phyloP scores from a whole-genome alignment of 192 early-diverging fungal species.

The Podochytrium sp. region DNA sequence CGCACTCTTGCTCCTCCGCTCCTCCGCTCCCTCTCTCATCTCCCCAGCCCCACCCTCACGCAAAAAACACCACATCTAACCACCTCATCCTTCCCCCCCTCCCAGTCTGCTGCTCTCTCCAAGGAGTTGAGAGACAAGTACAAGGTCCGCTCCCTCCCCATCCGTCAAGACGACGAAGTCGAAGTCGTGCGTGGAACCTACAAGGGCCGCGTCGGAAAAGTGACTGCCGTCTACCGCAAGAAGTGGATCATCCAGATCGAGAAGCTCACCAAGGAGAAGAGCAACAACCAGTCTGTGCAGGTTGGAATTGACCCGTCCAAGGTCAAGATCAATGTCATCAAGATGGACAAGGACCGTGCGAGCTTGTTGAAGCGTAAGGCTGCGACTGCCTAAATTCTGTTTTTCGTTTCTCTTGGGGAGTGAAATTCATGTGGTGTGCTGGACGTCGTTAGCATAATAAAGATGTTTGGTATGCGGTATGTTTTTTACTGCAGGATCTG shows the following conservation, averaged over 20 bases:
- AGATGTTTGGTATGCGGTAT: background rate
- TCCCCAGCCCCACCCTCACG: background rate
- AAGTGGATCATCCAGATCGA: conserved; percentile 99
- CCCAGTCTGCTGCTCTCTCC: conserved; percentile 74
- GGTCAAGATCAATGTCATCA: conserved; percentile 93
- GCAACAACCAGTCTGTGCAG: conserved; percentile 89
- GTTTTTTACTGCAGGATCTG: background rate
- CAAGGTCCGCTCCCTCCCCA: conserved; percentile 92
- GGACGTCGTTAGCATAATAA: background rate
- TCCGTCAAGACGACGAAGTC: conserved; percentile 98
- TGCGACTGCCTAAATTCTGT: conserved; percentile 4
- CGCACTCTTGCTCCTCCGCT: background rate
- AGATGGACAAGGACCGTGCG: conserved; percentile 97
- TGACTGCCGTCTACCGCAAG: conserved; percentile 95
- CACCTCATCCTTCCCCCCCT: background rate
- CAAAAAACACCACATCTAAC: too few relatives aligned
- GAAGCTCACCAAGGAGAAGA: conserved; percentile 95
- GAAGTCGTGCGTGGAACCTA: conserved; percentile 89
- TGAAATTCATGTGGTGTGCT: background rate
- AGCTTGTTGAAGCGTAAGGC: conserved; percentile 88
- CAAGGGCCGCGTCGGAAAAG: conserved; percentile 98
- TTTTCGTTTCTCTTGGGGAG: background rate
- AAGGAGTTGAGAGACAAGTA: conserved; percentile 99
- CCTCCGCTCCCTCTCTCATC: background rate
- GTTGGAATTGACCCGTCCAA: conserved; percentile 99